Conservation (phyloP, 495 filamentous ascomycete genomes). For the Parathielavia hyrcaniae region DNA sequence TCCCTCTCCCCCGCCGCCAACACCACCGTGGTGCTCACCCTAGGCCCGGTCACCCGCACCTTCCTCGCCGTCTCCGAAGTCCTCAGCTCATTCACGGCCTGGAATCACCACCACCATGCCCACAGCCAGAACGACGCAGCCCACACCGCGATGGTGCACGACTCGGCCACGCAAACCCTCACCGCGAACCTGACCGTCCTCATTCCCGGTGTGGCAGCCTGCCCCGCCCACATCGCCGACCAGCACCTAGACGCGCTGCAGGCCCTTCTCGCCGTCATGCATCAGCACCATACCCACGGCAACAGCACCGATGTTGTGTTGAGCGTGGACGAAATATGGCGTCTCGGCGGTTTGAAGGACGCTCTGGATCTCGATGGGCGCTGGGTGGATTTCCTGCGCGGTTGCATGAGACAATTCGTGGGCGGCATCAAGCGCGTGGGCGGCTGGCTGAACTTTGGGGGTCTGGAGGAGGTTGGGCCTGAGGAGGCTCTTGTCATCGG, state of each 20-base stretch:
- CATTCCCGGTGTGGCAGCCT: background rate
- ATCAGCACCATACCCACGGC: background rate
- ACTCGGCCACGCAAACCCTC: background rate
- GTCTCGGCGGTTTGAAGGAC: background rate
- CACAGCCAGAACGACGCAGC: background rate
- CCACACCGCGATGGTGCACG: background rate
- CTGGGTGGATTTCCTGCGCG: conserved; percentile 5
- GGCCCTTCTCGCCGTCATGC: background rate
- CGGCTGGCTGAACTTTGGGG: background rate
- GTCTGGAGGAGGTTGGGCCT: background rate
- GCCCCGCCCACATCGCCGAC: background rate
- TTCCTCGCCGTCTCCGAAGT: background rate
- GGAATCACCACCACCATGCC: background rate
- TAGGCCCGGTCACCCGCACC: background rate
- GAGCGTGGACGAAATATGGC: conserved; percentile 9
- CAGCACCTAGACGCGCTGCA: conserved; percentile 3
- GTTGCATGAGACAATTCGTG: conserved; percentile 5
- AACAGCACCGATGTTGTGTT: background rate
- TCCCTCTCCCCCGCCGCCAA: background rate
- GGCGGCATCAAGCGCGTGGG: background rate
- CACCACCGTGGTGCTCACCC: background rate
- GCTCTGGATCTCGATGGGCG: background rate
- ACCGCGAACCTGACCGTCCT: background rate
- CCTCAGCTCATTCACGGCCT: background rate
- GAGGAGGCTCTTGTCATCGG: too few species aligned